phyloP scores from a whole-genome alignment of 768 basidiomycete genomes.

The Lactarius hengduanensis region DNA sequence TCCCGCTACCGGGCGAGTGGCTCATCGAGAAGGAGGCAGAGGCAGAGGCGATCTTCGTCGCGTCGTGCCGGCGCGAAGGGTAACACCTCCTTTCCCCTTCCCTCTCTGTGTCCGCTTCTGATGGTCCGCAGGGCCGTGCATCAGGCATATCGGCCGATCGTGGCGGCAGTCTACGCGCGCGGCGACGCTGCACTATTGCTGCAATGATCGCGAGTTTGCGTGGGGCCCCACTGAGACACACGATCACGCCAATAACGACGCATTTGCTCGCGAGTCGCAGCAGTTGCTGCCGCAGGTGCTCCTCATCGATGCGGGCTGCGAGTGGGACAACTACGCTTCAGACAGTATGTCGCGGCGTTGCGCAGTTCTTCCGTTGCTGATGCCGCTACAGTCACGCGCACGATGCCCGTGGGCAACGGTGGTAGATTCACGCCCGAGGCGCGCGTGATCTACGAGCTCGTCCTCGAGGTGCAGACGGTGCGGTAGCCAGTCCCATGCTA shows the following conservation, averaged over 20 bases:
- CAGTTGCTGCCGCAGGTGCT: conserved; percentile 66
- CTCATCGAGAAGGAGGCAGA: conserved; percentile 90
- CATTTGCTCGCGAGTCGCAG: conserved; percentile 44
- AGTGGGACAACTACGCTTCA: conserved; percentile 69
- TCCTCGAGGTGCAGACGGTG: conserved; percentile 88
- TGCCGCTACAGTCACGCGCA: conserved; percentile 50
- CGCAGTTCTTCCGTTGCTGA: conserved; percentile 34
- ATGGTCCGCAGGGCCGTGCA: conserved; percentile 58
- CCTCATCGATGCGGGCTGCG: conserved; percentile 93
- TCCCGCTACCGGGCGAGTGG: conserved; percentile 78
- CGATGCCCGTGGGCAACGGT: conserved; percentile 91
- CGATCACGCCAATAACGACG: conserved; percentile 53
- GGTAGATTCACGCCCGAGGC: conserved; percentile 86
- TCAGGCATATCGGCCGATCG: conserved; percentile 92
- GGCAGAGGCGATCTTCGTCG: conserved; percentile 91
- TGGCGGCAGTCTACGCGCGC: conserved; percentile 84
- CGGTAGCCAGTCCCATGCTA: conserved; percentile 10
- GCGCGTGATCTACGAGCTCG: conserved; percentile 80
- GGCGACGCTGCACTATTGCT: conserved; percentile 92
- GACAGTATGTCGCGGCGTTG: conserved; percentile 46
- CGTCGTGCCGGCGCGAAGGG: conserved; percentile 87
- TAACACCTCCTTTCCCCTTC: conserved; percentile 34
- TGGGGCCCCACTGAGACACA: conserved; percentile 70
- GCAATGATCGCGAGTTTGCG: conserved; percentile 83
- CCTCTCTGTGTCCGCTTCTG: not conserved